A percentile compares a stretch with the other conserved stretches of the same genome.
Evolutionary conservation across 768 basidiomycete species (phyloP).

Genomic region (Hortiboletus flavorubellus): DNA sequence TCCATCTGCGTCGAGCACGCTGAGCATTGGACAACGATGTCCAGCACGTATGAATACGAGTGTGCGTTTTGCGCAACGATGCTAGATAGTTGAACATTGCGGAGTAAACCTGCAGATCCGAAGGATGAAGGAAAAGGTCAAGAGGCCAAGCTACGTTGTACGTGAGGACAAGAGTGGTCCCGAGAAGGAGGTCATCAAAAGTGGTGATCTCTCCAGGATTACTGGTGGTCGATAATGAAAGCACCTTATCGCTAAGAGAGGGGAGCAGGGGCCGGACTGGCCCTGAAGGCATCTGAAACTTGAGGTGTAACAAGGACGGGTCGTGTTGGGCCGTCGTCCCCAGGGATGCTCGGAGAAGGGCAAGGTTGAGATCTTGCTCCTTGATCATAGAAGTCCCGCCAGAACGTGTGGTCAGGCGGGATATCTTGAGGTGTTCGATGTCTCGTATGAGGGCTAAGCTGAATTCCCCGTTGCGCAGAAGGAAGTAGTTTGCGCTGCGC

Average conservation of each 20-base stretch:
- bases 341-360: constrained; percentile 80
- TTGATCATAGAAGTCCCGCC: constrained; percentile 74
- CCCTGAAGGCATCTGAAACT: constrained; percentile 76
- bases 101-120: constrained; percentile 72
- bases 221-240: constrained; percentile 43
- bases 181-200: constrained; percentile 76
- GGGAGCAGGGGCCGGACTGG: constrained; percentile 80
- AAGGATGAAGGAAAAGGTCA: constrained; percentile 79
- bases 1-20: constrained; percentile 81
- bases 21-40: constrained; percentile 81
- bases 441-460: constrained; percentile 80
- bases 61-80: constrained; percentile 81
- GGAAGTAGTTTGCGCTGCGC: constrained; percentile 78
- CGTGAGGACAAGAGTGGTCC: constrained; percentile 67
- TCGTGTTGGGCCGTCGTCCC: constrained; percentile 89
- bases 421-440: constrained; percentile 78
- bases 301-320: constrained; percentile 65
- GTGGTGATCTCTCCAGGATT: constrained; percentile 40
- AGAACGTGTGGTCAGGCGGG: constrained; percentile 66
- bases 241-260: constrained; percentile 45
- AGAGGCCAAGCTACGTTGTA: constrained; percentile 84
- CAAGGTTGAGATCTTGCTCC: constrained; percentile 87
- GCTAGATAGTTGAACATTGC: constrained; percentile 80
- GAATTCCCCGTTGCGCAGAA: constrained; percentile 87
- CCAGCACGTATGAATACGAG: constrained; percentile 79